Percentiles rank a stretch among this genome's conserved stretches.
These are phyloP conservation scores for Penicillium pancosmium DNA, from an alignment of 495 filamentous ascomycete species.

Conservation along the genomic window DNA sequence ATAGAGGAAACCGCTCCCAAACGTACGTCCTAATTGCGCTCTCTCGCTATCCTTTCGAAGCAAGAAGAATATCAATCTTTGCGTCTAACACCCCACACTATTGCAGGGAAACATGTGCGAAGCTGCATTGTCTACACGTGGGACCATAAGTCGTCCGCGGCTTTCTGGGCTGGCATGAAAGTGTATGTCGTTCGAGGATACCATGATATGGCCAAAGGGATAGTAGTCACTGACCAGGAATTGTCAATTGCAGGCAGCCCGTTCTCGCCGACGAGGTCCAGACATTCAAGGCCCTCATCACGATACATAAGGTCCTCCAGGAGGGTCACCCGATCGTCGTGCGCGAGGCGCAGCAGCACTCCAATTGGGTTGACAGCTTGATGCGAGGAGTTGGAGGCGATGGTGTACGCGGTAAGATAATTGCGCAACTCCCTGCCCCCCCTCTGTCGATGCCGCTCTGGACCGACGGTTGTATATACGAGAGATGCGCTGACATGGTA, in stretches of 20 bases:
- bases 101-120: conserved; percentile 87
- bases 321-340: conserved; percentile 90
- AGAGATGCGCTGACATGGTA: conserved; percentile 15
- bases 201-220: not conserved
- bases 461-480: conserved; percentile 4
- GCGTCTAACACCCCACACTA: conserved; percentile 10
- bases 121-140: conserved; percentile 98
- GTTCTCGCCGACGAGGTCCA: conserved; percentile 94
- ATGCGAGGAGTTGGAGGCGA: conserved; percentile 82
- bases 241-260: conserved; percentile 67
- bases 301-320: conserved; percentile 93
- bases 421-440: not conserved
- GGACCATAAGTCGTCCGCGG: conserved; percentile 96
- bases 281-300: conserved; percentile 91
- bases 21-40: conserved; percentile 53
- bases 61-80: not conserved
- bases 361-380: conserved; percentile 90
- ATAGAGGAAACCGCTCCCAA: conserved; percentile 93
- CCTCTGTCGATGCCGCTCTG: not conserved
- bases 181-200: conserved; percentile 60
- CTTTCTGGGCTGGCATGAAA: conserved; percentile 99
- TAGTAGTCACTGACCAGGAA: conserved; percentile 8
- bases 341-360: conserved; percentile 85
- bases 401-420: conserved; percentile 69
- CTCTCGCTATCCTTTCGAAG: not conserved